Evolutionary conservation across 2,329 filamentous ascomycete species (phyloP), one percentile per base, ranked within the genome.

Genomic region (Penicillium sp.): DNA sequence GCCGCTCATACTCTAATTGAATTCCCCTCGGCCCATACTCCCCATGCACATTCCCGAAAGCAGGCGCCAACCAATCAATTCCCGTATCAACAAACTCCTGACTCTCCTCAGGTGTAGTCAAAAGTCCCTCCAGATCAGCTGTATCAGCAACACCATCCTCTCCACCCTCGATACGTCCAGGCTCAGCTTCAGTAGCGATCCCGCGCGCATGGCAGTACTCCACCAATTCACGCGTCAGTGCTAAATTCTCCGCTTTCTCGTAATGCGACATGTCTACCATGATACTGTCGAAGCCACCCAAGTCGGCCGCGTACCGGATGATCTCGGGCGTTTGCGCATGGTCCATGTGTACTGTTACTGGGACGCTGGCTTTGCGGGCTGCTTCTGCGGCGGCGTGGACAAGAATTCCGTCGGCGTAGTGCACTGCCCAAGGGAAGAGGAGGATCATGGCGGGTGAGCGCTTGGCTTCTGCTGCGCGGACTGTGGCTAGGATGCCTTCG

Each of bases 241-340:
- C 76, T 37, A 91, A 76, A 68, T 91, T 91, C 74, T 90, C 87
- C 53, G 82, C 86, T 64, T 86, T 86, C 63, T 89, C 86, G 67
- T 88, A 85, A 69, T 90, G 88, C 56, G 81, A 85, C 87, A 91
- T 91, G 73, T 91, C 89, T 0, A 90, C 84, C 88, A 91, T 90
- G 69, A 91, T 90, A 60, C 82, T 84, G 72, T 90, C 88, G 63
- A 90, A 90, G 3, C 76, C 81, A 49, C 82, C 78, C n/a, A 84
- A 80, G 63, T 86, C 80, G 0, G 85, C 86, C 0, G 86, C 86
- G 5, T 76, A 77, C 16, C 82, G 81, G 61, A 88, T 84, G 31
- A 86, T 84, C 60, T 85, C 84, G 3, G 84, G 83, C 9, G 81
- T 83, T 72, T 88, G 86, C 29, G 84, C 84, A 73, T 89, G 86